Evolutionary conservation across 2,329 filamentous ascomycete species (phyloP).

Genomic region (Fusarium pseudograminearum): DNA sequence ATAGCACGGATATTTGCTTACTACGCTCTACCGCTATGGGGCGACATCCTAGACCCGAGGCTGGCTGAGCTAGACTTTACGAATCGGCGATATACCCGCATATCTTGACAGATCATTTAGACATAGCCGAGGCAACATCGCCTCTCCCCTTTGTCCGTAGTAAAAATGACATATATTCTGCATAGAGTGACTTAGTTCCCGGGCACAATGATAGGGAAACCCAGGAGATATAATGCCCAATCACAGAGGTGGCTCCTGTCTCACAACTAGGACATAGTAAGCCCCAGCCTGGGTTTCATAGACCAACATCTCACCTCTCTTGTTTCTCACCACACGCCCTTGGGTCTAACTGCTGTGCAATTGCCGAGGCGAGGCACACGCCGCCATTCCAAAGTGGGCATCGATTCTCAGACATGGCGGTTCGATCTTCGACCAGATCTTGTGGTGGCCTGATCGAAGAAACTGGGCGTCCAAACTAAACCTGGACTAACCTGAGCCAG

Average conservation of each 20-base stretch:
- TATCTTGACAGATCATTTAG: neutral
- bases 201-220: neutral
- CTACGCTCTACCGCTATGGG: neutral
- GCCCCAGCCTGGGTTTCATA: neutral
- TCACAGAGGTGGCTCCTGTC: neutral
- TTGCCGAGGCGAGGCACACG: conserved; percentile 25
- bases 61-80: neutral
- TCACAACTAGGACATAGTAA: conserved; percentile 12
- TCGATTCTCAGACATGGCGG: conserved; percentile 8
- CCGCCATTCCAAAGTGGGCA: conserved; percentile 29
- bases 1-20: neutral
- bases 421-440: conserved; percentile 31
- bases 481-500: neutral
- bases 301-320: neutral
- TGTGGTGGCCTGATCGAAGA: conserved; percentile 15
- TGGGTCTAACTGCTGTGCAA: conserved; percentile 7
- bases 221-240: conserved; percentile 15
- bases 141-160: neutral
- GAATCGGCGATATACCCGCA: conserved; percentile 13
- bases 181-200: neutral
- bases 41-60: neutral
- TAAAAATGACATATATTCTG: conserved; percentile 1
- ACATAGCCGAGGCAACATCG: neutral
- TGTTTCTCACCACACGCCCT: conserved; percentile 2
- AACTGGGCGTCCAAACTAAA: neutral